Evolutionary conservation across 164 flowering plant species (phyloP), one percentile per base, ranked within the genome.

Genomic region (Warburgia ugandensis): DNA sequence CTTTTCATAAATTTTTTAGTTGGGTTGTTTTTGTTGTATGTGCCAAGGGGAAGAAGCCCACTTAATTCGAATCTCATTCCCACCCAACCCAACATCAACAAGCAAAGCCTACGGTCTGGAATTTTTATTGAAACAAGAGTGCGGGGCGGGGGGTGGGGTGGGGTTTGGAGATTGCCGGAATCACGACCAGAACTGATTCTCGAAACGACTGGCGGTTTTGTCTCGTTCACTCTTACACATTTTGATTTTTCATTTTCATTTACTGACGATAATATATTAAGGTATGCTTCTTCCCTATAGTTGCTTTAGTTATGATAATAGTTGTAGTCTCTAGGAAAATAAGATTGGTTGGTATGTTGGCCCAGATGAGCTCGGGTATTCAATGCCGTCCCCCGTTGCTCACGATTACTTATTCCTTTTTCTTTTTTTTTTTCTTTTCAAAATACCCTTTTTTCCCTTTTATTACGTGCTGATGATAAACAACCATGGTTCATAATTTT

Each of bases 151-250:
- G 41, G 41, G 17, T 20, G 19, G 19, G 7, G 7, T 38, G 17
- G 6, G 6, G 19, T 17, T 38, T 16, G 17, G 41, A 9, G 42
- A 38, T 6, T n/a, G 10, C 16, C 47, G 16, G 47, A 5, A 22
- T 8, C 7, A 10, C 12, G 12, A 13, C 25, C 11, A 13, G 33
- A 33, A 49, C 53, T 7, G 29, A 10, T 33, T 26, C 16, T 31
- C 46, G 53, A 27, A 60, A 60, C 48, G 2, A 47, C 39, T 40
- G 50, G 50, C 50, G 31, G 56, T 44, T 51, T 41, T 53, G 9
- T 29, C 47, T 53, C 19, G 13, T 12, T 26, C 20, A n/a, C n/a
- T n/a, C n/a, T n/a, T n/a, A n/a, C n/a, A n/a, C n/a, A n/a, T n/a
- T 37, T 17, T 40, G 2, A 40, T 5, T 4, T 12, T 0, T 2